A percentile compares a stretch with the other conserved stretches of the same genome.
These are phyloP conservation scores for Nicotiana otophora DNA, from an alignment of 257 asterid species.

Conservation along the genomic window DNA sequence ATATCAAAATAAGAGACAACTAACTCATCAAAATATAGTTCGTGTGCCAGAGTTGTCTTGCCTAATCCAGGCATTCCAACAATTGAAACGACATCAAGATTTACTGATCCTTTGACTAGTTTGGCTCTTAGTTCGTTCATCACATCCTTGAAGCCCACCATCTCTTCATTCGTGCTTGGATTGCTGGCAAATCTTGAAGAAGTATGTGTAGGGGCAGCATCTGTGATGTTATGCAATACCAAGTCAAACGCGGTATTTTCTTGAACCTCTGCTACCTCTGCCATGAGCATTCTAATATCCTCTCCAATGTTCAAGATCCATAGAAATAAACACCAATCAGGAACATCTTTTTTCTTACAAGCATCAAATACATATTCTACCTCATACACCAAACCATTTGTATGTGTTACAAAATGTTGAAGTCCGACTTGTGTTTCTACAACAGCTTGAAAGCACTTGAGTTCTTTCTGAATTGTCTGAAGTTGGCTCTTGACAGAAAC, in stretches of 20 bases:
- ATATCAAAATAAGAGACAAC: conserved; percentile 32
- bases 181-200: not conserved
- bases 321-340: not conserved
- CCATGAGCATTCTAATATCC: not conserved
- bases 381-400: not conserved
- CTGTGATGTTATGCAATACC: not conserved
- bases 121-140: conserved; percentile 17
- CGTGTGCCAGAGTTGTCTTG: conserved; percentile 26
- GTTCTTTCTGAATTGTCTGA: not conserved
- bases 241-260: not conserved
- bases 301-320: not conserved
- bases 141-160: conserved; percentile 49
- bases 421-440: not conserved
- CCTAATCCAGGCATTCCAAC: conserved; percentile 38
- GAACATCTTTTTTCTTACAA: not conserved
- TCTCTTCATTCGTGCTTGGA: conserved; percentile 11
- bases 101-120: conserved; percentile 19
- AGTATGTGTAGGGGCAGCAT: not conserved
- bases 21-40: conserved; percentile 19
- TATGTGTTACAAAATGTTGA: not conserved
- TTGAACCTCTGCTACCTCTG: not conserved
- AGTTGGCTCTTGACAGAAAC: not conserved
- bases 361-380: not conserved
- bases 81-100: conserved; percentile 33
- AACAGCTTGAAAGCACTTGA: not conserved